Evolutionary conservation across 192 early-diverging fungal species (phyloP).

Genomic region (Backusella australiensis): DNA sequence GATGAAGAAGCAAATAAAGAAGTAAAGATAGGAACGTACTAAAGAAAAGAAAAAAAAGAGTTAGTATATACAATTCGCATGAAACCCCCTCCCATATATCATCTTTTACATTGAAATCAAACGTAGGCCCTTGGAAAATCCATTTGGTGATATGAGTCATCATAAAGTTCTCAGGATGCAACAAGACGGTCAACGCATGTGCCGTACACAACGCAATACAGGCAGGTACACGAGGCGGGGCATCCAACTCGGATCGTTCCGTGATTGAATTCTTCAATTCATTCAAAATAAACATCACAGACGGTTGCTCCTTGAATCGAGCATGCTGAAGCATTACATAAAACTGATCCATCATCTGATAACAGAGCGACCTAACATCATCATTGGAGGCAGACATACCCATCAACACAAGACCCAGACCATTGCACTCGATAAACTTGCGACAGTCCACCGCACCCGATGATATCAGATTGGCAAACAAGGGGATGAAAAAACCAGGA

Average conservation of each 20-base stretch:
- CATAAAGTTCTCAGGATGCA: slow-evolving; percentile 75
- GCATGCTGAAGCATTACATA: slow-evolving; percentile 51
- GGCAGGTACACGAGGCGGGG: slow-evolving; percentile 59
- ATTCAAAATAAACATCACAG: slow-evolving; percentile 65
- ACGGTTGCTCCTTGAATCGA: slow-evolving; percentile 66
- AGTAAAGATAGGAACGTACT: slow-evolving; percentile 86
- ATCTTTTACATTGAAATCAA: slow-evolving; percentile 63
- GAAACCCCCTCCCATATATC: no score
- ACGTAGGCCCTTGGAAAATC: slow-evolving; percentile 63
- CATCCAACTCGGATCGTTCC: slow-evolving; percentile 37
- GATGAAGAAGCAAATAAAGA: slow-evolving; percentile 70
- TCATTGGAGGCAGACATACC: slow-evolving; percentile 54
- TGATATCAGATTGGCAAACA: slow-evolving; percentile 55
- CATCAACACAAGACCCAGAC: slow-evolving; percentile 65
- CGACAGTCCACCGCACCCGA: slow-evolving; percentile 56
- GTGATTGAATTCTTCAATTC: slow-evolving; percentile 67
- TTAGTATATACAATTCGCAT: background rate
- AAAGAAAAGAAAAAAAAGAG: slow-evolving; percentile 1
- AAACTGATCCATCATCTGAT: slow-evolving; percentile 65
- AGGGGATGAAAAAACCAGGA: slow-evolving; percentile 67
- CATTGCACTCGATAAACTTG: slow-evolving; percentile 65
- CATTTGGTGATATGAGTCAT: slow-evolving; percentile 75
- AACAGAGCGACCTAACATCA: slow-evolving; percentile 57
- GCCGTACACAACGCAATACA: slow-evolving; percentile 68
- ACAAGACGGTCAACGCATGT: slow-evolving; percentile 55